phyloP scores from a whole-genome alignment of 345 rosid species.

The Geranium rotundifolium region DNA sequence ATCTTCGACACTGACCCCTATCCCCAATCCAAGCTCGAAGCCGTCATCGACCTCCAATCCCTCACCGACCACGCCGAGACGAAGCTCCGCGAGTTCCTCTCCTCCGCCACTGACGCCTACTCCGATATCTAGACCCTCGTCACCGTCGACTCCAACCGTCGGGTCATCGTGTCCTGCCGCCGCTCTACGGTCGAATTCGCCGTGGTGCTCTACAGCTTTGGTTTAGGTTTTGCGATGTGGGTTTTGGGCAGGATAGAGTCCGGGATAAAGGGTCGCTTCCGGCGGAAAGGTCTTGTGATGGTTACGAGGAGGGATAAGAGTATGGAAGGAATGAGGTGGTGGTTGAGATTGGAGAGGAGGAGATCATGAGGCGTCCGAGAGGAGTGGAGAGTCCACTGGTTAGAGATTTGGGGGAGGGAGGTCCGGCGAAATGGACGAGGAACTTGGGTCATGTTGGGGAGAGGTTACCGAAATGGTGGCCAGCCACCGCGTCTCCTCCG shows the following conservation, averaged over 20 bases:
- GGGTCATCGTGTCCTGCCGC: conserved; percentile 49
- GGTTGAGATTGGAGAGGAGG: conserved; percentile 29
- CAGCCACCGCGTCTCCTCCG: too few species aligned
- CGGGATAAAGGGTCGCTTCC: conserved; percentile 29
- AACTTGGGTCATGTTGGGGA: too few species aligned
- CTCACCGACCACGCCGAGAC: conserved; percentile 5
- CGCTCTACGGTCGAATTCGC: conserved; percentile 50
- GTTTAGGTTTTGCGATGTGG: too few species aligned
- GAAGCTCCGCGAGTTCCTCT: conserved; percentile 22
- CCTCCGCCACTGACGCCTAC: conserved; percentile 40
- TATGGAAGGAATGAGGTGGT: conserved; percentile 91
- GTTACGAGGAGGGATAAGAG: conserved; percentile 84
- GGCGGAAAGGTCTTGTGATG: conserved; percentile 20
- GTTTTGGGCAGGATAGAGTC: too few species aligned
- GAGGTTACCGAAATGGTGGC: too few species aligned
- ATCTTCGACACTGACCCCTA: conserved; percentile 10
- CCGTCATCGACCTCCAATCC: conserved; percentile 12
- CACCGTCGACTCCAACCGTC: conserved; percentile 30
- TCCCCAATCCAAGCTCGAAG: conserved; percentile 31
- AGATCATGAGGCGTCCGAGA: conserved; percentile 12
- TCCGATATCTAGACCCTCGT: conserved; percentile 44
- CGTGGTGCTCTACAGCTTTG: conserved; percentile 42
- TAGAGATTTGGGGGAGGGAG: too few species aligned
- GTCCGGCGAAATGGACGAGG: too few species aligned
- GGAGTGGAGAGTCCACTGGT: conserved; percentile 28